Evolutionary conservation across 495 filamentous ascomycete genomes (phyloP).

Genomic region (Podospora conica): DNA sequence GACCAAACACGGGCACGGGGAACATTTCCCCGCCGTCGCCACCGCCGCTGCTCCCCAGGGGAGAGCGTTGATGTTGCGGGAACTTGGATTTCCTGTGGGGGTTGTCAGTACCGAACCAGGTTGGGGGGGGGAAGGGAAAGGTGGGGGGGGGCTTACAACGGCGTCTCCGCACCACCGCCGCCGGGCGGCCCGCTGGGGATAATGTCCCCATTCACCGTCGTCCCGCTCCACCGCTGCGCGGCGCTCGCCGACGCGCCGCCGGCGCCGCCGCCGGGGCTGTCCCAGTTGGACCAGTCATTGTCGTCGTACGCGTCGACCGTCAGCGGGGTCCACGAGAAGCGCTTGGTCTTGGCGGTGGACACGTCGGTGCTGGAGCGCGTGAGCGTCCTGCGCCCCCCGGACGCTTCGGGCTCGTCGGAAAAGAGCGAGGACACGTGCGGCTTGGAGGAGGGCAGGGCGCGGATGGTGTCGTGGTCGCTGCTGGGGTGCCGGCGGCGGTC

Average conservation of each 20-base stretch:
- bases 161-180: slow-evolving; percentile 31
- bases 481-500: slow-evolving; percentile 24
- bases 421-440: slow-evolving; percentile 19
- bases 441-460: slow-evolving; percentile 22
- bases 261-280: slow-evolving; percentile 48
- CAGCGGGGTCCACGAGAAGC: slow-evolving; percentile 44
- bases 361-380: slow-evolving; percentile 27
- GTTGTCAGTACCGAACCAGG: not conserved
- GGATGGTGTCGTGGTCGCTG: slow-evolving; percentile 33
- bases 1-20: slow-evolving; percentile 57
- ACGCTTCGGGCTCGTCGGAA: slow-evolving; percentile 16
- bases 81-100: not conserved
- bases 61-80: not conserved
- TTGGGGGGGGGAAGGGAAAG: not conserved
- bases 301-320: slow-evolving; percentile 52
- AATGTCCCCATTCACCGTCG: slow-evolving; percentile 41
- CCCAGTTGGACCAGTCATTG: slow-evolving; percentile 69
- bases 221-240: slow-evolving; percentile 42
- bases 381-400: not conserved
- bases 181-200: slow-evolving; percentile 35
- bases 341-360: slow-evolving; percentile 29
- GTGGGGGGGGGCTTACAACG: slow-evolving; percentile 37
- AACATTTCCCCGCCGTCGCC: slow-evolving; percentile 38
- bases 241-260: too few species aligned
- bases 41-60: not conserved